A percentile compares a stretch with the other conserved stretches of the same genome.
Evolutionary conservation across 192 early-diverging fungal species (phyloP).

Genomic region (Gryganskiella cystojenkinii): DNA sequence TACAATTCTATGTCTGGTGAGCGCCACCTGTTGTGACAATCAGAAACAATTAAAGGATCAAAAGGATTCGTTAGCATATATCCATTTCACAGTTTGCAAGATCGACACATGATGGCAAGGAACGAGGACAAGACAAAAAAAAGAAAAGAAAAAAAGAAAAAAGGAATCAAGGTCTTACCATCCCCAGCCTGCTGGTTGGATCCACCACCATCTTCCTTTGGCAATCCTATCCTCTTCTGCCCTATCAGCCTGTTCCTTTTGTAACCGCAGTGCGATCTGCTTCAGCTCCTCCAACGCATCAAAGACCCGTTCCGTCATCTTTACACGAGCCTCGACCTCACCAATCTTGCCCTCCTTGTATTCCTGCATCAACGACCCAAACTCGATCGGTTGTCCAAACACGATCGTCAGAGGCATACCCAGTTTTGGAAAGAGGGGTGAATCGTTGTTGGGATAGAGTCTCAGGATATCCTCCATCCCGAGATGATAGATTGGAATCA

Average conservation of each 20-base stretch:
- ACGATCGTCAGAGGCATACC: conserved; percentile 68
- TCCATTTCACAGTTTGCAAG: no score
- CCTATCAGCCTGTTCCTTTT: conserved; percentile 19
- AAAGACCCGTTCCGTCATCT: conserved; percentile 64
- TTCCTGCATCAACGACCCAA: conserved; percentile 64
- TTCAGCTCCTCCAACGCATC: conserved; percentile 59
- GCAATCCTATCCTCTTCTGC: conserved; percentile 27
- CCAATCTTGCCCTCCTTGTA: conserved; percentile 62
- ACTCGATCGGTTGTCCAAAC: conserved; percentile 81
- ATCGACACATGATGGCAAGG: no score
- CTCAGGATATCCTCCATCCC: conserved; percentile 73
- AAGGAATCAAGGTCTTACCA: conserved; percentile 21
- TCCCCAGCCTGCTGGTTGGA: conserved; percentile 44
- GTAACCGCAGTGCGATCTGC: conserved; percentile 22
- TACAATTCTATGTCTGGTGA: conserved; percentile 26
- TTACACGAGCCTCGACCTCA: conserved; percentile 61
- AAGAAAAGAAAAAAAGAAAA: background rate
- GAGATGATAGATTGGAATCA: conserved; percentile 53
- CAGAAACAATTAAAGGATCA: no score
- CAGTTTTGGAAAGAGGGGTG: conserved; percentile 63
- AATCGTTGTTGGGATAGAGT: conserved; percentile 54
- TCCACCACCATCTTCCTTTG: conserved; percentile 47
- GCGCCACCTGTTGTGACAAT: conserved; percentile 45
- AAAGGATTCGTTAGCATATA: no score
- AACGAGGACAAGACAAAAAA: background rate